phyloP scores from a whole-genome alignment of 2,329 filamentous ascomycete species.

The Cordyceps sp. region DNA sequence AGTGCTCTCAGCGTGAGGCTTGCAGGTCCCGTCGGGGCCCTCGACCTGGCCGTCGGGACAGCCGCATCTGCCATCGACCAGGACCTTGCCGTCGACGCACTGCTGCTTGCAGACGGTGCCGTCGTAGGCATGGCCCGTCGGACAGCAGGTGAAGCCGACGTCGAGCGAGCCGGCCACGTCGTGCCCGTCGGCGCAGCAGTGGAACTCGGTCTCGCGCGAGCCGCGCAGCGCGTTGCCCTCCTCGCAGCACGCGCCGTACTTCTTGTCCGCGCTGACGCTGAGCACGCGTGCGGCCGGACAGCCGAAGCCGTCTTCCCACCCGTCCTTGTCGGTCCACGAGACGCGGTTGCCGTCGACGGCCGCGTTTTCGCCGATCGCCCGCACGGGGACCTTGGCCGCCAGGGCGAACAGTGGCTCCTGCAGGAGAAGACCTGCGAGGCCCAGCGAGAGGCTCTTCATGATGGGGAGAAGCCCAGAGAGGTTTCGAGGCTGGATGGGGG shows the following conservation, averaged over 20 bases:
- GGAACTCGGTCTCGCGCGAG: slow-evolving; percentile 4
- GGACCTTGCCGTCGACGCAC: slow-evolving; percentile 5
- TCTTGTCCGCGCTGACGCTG: slow-evolving; percentile 3
- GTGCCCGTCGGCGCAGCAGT: slow-evolving; percentile 7
- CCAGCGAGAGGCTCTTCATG: not conserved
- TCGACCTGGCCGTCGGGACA: slow-evolving; percentile 4
- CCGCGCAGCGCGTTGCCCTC: slow-evolving; percentile 4
- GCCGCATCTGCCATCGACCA: slow-evolving; percentile 5
- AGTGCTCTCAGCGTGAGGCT: not conserved
- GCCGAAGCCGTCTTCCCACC: not conserved
- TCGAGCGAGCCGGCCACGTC: slow-evolving; percentile 4
- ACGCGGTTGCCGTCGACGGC: not conserved
- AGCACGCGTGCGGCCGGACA: not conserved
- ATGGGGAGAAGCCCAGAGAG: no score
- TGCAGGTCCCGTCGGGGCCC: slow-evolving; percentile 2
- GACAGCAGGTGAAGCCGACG: slow-evolving; percentile 6
- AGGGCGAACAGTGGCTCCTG: not conserved
- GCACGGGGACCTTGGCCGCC: not conserved
- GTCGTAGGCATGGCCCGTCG: slow-evolving; percentile 4
- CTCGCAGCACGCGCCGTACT: slow-evolving; percentile 4
- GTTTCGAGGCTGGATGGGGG: no score
- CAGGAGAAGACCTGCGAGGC: not conserved
- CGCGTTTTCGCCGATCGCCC: not conserved
- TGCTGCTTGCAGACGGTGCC: slow-evolving; percentile 4
- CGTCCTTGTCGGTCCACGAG: not conserved